Base-by-base conservation (phyloP, 2,329 filamentous ascomycete genomes). In the Aspergillus tanneri region DNA sequence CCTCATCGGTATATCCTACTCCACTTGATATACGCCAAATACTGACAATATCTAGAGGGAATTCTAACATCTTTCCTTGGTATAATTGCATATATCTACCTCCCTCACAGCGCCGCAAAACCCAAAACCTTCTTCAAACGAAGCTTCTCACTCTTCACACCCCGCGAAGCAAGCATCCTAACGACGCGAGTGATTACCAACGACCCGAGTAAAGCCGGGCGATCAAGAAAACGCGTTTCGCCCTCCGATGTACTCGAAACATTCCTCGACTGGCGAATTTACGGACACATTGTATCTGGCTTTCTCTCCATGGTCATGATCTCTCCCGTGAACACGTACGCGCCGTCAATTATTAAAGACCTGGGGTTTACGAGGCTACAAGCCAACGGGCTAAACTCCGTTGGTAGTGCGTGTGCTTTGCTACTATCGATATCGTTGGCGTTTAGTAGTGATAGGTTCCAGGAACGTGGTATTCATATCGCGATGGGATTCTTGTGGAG, bases 91-190 rank as follows among this genome's bases (percentile, higher is more conserved):
- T 34, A 34, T 10, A 19, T 34, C 16, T 34, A 34, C 40, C 49
- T 62, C 2, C 59, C 59, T 16, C 58, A 62, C 41, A 54, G 49
- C 21, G 43, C 60, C 2, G 54, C 54, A 5, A 53, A 25, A n/a
- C 59, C 58, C 8, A 63, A 62, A 45, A 32, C 18, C 8, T 18
- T 56, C 4, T 46, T 54, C 27, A 46, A n/a, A 52, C 11, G 55
- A 49, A 37, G 44, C 44, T 2, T 47, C 46, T 43, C 23, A 40
- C 37, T 27, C 14, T 27, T 40, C 37, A 34, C 30, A 4, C 4
- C 30, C 14, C 14, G 30, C 16, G 30, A 34, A 8, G 30, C 14
- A 3, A 4, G 14, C 4, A 19, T 34, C 5, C 16, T 34, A 14
- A 34, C 30, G 3, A 34, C 30, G 8, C 30, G 30, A 18, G 30